Percentiles rank a stretch among this genome's conserved stretches.
These are phyloP conservation scores for Rubroboletus pulcherrimus DNA, from an alignment of 768 basidiomycete species.

Conservation along the genomic window DNA sequence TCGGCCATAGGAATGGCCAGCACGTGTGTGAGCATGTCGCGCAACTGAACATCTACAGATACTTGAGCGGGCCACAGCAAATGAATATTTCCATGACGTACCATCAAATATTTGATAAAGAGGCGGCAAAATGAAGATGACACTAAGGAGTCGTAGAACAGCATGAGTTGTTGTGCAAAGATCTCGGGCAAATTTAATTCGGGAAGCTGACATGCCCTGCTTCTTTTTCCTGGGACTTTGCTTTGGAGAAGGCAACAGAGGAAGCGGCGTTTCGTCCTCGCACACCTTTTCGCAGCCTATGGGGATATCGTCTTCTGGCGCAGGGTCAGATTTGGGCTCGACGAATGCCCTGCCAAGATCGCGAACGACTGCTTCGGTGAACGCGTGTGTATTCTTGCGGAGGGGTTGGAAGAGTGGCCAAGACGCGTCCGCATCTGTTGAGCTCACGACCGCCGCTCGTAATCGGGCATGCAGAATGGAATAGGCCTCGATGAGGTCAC, in stretches of 20 bases:
- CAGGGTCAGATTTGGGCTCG: conserved; percentile 41
- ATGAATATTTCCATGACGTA: conserved; percentile 30
- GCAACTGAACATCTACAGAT: conserved; percentile 52
- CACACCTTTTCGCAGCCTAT: conserved; percentile 22
- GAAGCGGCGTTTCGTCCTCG: conserved; percentile 26
- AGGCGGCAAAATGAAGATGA: conserved; percentile 58
- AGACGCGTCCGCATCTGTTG: conserved; percentile 54
- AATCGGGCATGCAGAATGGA: conserved; percentile 65
- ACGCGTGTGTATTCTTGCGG: conserved; percentile 45
- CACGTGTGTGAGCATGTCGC: conserved; percentile 55
- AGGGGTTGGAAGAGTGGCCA: conserved; percentile 75
- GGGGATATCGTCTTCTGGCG: conserved; percentile 21
- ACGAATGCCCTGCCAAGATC: conserved; percentile 65
- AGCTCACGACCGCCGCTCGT: conserved; percentile 38
- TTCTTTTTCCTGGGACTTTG: conserved; percentile 55
- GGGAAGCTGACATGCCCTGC: conserved; percentile 70
- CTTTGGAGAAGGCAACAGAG: conserved; percentile 62
- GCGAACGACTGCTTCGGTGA: conserved; percentile 60
- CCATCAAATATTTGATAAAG: conserved; percentile 60
- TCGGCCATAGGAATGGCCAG: conserved; percentile 70
- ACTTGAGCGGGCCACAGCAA: conserved; percentile 4
- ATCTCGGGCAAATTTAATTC: conserved; percentile 77
- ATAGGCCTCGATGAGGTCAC: conserved; percentile 71
- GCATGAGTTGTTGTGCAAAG: conserved; percentile 70
- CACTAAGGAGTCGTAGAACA: conserved; percentile 60